Percentiles rank a stretch among this genome's conserved stretches.
These are phyloP conservation scores for Cyberlindnera sargentensis DNA, from an alignment of 805 yeast species.

Conservation along the genomic window DNA sequence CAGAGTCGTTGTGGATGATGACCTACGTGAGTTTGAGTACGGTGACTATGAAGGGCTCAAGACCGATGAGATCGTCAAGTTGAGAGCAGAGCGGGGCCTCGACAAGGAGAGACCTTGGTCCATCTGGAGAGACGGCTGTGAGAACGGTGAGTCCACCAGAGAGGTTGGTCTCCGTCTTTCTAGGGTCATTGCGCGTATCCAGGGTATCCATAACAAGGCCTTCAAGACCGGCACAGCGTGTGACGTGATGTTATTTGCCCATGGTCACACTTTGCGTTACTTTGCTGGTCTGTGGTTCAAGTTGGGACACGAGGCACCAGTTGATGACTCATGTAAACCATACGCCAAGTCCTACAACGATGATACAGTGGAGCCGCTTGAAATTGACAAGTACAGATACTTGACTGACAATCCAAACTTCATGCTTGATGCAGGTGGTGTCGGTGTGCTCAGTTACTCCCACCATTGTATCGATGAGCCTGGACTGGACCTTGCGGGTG, in stretches of 20 bases:
- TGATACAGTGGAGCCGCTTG: conserved; percentile 27
- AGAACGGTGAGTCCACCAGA: conserved; percentile 68
- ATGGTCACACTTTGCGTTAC: conserved; percentile 88
- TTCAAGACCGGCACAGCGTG: conserved; percentile 45
- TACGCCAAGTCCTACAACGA: conserved; percentile 19
- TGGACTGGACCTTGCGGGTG: conserved; percentile 78
- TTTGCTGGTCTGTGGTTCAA: conserved; percentile 84
- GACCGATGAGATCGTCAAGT: conserved; percentile 57
- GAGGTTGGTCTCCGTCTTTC: conserved; percentile 72
- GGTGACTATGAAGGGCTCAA: conserved; percentile 89
- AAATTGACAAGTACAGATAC: conserved; percentile 27
- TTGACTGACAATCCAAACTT: conserved; percentile 61
- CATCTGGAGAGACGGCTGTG: conserved; percentile 93
- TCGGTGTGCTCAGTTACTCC: conserved; percentile 85
- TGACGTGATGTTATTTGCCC: conserved; percentile 82
- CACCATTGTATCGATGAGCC: conserved; percentile 84
- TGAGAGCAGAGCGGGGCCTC: conserved; percentile 55
- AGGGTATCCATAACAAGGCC: conserved; percentile 49
- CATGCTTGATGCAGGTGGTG: conserved; percentile 90
- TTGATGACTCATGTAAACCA: conserved; percentile 6
- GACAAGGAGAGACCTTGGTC: conserved; percentile 51
- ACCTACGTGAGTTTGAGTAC: conserved; percentile 90
- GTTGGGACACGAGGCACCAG: conserved; percentile 23
- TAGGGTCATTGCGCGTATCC: conserved; percentile 56
- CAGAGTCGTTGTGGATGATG: conserved; percentile 48